These are phyloP conservation scores for Fraxinus albicans DNA, from an alignment of 305 asterid species.

Conservation along the genomic window DNA sequence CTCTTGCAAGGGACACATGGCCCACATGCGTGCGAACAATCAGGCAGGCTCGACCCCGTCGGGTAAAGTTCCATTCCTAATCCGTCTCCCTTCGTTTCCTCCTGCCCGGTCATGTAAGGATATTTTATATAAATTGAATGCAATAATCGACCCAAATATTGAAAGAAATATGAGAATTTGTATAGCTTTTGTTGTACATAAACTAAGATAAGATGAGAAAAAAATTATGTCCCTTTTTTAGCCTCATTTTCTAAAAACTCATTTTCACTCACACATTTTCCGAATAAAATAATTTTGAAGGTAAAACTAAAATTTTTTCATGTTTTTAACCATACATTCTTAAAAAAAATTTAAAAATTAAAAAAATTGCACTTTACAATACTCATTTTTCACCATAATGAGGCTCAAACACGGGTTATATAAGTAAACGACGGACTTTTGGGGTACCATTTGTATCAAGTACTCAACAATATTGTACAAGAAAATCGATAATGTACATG, in stretches of 20 bases:
- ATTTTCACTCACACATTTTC: no score
- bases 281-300: no score
- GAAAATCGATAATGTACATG: not conserved
- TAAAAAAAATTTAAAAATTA: no score
- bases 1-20: constrained; percentile 83
- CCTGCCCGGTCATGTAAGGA: constrained; percentile 28
- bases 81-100: constrained; percentile 29
- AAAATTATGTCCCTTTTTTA: no score
- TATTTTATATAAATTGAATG: not conserved
- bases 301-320: no score
- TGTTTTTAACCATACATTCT: no score
- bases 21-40: constrained; percentile 89
- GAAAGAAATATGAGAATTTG: not conserved
- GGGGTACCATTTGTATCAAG: not conserved
- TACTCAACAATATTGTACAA: not conserved
- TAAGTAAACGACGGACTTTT: not conserved
- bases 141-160: not conserved
- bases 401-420: no score
- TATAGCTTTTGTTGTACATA: not conserved
- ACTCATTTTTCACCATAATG: no score
- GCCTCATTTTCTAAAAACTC: no score
- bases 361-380: no score
- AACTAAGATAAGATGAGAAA: not conserved
- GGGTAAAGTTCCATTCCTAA: constrained; percentile 74
- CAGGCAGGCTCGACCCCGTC: constrained; percentile 89